Base-by-base conservation (phyloP, 2,329 filamentous ascomycete species). In the Diaporthe sp. region DNA sequence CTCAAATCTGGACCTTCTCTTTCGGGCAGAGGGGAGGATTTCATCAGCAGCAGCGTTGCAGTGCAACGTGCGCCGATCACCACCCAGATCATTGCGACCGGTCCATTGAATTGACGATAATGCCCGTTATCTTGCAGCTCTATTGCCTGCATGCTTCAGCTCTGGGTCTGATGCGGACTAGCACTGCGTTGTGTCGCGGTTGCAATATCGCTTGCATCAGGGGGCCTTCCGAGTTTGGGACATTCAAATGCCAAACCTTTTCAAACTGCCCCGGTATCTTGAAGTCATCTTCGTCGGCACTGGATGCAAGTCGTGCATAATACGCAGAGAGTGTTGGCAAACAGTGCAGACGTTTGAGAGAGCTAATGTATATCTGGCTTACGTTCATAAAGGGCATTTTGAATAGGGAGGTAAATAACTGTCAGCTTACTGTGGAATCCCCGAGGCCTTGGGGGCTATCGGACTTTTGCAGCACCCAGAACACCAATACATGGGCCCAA, bases 1-100 rank as follows among this genome's bases (percentile, higher is more conserved):
- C 63, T 37, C 63, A 66, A 66, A 51, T 37, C 44, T 35, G 63
- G 63, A 66, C 63, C 63, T 66, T 66, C 63, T 66, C 44, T 35
- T 51, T 66, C 44, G 44, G 63, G 63, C 12, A 51, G 30, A 66
- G n/a, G 22, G 22, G 19, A 19, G 44, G 27, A 66, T 35, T 32
- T 30, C n/a, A n/a, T n/a, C 61, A 35, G 17, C 42, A 25, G 61
- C 27, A 66, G 61, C 61, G 30, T 35, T 25, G 25, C 61, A 66
- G 42, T 66, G 30, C 42, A 13, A 66, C 37, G 22, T 50, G 30
- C 8, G 61, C 30, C 22, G 61, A 66, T 66, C 61, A 22, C 42
- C 61, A 44, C 44, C 25, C 13, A 7, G 30, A 44, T 35, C 30
- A 51, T 5, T 22, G 44, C 22, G 30, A 51, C 30, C 30, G 27